Base-by-base conservation (phyloP, 805 yeast genomes). In the Priceomyces melissophilus region DNA sequence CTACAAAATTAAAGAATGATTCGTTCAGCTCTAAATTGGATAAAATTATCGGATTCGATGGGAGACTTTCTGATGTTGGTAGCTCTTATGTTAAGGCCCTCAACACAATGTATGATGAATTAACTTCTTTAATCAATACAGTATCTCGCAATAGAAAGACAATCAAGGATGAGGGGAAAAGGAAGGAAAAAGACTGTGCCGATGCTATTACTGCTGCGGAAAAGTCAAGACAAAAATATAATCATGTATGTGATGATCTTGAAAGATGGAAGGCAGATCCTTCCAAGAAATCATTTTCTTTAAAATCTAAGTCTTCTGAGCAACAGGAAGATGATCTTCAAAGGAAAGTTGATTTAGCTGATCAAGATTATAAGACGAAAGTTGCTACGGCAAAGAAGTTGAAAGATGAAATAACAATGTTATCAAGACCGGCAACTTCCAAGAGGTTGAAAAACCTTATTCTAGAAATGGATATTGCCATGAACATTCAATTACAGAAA, bases 261-360 rank as follows among this genome's bases (percentile, higher is more conserved):
- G 97, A 91, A 50, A 82, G 84, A 52, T 73, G 89, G 33, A 80
- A 84, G 55, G 74, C 81, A 32, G 97, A 91, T 57, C 96, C 95
- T 14, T 75, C 84, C 42, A 87, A 85, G 61, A 87, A 87, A 52
- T 84, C 85, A 47, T 81, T 90, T 38, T 79, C 91, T 2, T 74
- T 93, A 57, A 87, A 87, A 57, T 78, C 87, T 31, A 84, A 83
- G 49, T 81, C 89, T 0, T 80, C 85, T 1, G 84, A 82, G 39
- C 97, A 91, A 64, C 86, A 83, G 57, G 98, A 93, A 57, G 98
- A 91, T 57, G 96, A 90, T 37, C 69, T 91, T 13, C 80, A 76
- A 45, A 68, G 82, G 40, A 90, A 91, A 57, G 87, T 93, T 35
- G 87, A 84, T 49, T 64, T 71, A 40, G 95, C 97, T 0, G 97